Percentiles rank a stretch among this genome's conserved stretches.
Conservation (phyloP, 148 eudicot species). For the Gaultheria prostrata region DNA sequence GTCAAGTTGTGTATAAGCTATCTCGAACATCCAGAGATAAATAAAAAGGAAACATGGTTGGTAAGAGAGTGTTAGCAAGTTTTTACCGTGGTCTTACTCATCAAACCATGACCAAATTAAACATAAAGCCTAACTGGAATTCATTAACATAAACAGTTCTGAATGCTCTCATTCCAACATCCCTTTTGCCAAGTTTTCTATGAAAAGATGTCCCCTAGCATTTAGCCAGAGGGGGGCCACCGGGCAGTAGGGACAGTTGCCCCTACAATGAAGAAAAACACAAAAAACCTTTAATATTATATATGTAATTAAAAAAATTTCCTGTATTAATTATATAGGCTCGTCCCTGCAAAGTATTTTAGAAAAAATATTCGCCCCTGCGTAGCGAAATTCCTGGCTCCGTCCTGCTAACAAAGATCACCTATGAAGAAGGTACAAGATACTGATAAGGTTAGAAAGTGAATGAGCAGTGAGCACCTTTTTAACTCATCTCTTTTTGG, state of each 20-base stretch:
- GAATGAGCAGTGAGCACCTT: background rate
- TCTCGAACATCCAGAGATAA: background rate
- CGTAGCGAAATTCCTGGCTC: too few relatives aligned
- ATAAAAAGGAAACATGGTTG: background rate
- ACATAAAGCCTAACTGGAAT: background rate
- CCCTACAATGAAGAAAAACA: too few relatives aligned
- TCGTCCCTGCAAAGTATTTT: too few relatives aligned
- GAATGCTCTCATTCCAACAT: background rate
- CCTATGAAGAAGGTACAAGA: background rate
- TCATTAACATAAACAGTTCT: background rate
- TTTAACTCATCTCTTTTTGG: background rate
- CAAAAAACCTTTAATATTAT: too few relatives aligned
- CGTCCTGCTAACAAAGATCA: background rate
- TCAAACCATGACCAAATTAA: background rate
- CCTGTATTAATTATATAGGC: too few relatives aligned
- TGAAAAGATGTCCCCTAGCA: background rate
- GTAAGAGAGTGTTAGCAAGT: conserved; percentile 9
- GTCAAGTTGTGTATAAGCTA: background rate
- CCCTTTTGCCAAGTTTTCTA: background rate
- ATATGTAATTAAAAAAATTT: too few relatives aligned
- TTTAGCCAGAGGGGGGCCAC: too few relatives aligned
- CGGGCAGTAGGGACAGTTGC: too few relatives aligned
- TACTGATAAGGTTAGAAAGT: background rate
- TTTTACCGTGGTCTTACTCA: background rate
- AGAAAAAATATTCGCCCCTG: too few relatives aligned